Percentiles rank a stretch among this genome's conserved stretches.
These are phyloP conservation scores for Coemansia sp. DNA, from an alignment of 192 early-diverging fungal species.

Conservation along the genomic window DNA sequence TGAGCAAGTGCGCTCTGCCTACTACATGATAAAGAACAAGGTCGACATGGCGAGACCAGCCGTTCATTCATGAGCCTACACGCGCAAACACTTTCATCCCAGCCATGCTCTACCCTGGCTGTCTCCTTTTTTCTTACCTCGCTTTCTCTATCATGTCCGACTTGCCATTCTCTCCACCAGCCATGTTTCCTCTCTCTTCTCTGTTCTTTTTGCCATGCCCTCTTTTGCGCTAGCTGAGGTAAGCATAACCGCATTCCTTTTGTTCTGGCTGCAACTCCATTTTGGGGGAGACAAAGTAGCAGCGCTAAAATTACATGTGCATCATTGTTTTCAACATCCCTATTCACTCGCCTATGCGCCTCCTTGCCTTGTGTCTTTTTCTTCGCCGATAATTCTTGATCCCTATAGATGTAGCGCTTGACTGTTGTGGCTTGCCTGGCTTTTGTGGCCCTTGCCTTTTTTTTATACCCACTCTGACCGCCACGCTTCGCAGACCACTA, in stretches of 20 bases:
- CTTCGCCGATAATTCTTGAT: neutral
- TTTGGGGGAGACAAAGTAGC: neutral
- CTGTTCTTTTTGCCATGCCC: neutral
- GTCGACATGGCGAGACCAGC: constrained; percentile 33
- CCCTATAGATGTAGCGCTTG: constrained; percentile 1
- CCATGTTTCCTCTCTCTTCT: neutral
- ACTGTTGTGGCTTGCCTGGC: neutral
- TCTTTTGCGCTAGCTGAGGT: neutral
- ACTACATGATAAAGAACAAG: constrained; percentile 47
- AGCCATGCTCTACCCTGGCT: neutral
- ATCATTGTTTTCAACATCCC: neutral
- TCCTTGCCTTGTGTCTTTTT: neutral
- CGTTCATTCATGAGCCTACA: constrained; percentile 2
- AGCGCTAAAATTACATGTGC: neutral
- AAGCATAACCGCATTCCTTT: neutral
- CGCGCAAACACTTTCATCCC: neutral
- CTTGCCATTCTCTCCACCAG: neutral
- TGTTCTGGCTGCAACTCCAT: neutral
- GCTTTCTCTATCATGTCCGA: neutral
- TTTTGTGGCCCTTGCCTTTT: neutral
- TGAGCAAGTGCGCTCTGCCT: constrained; percentile 49
- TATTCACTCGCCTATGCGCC: neutral
- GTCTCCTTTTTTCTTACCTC: neutral
- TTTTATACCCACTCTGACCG: neutral
- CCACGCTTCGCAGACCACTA: neutral